These are phyloP conservation scores for Spirogloea muscicola DNA, from an alignment of 139 green algal genomes.

Conservation along the genomic window DNA sequence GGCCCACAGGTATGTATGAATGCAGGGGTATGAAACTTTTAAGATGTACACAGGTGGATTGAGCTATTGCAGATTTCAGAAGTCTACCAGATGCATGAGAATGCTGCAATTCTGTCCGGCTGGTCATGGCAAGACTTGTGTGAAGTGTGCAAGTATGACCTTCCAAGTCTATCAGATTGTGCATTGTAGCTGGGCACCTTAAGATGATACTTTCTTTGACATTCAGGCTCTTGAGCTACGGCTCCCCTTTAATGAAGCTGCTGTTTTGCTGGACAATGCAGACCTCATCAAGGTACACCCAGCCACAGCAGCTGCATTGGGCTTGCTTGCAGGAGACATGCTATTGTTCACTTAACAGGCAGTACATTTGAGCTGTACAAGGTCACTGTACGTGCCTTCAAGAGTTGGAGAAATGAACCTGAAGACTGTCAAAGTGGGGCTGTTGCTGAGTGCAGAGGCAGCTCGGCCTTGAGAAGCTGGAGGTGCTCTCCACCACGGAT, in stretches of 20 bases:
- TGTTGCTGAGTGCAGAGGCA: conserved; percentile 8
- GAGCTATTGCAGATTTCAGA: conserved; percentile 70
- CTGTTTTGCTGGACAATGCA: conserved; percentile 23
- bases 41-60: conserved; percentile 67
- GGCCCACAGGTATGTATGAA: conserved; percentile 56
- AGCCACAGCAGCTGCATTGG: background rate
- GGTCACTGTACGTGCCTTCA: background rate
- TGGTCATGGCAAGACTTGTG: background rate
- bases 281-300: conserved; percentile 41
- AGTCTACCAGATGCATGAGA: conserved; percentile 61
- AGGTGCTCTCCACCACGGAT: conserved; percentile 2
- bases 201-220: background rate
- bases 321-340: background rate
- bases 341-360: background rate
- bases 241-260: conserved; percentile 33
- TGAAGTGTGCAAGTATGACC: background rate
- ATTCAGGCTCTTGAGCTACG: conserved; percentile 31
- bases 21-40: no score
- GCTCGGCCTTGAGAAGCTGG: conserved; percentile 17
- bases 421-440: background rate
- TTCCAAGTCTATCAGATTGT: background rate
- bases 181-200: background rate
- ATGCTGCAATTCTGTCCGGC: no score
- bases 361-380: background rate
- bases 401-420: no score